Evolutionary conservation across 2,329 filamentous ascomycete species (phyloP).

Genomic region (Paracamarosporium sp.): DNA sequence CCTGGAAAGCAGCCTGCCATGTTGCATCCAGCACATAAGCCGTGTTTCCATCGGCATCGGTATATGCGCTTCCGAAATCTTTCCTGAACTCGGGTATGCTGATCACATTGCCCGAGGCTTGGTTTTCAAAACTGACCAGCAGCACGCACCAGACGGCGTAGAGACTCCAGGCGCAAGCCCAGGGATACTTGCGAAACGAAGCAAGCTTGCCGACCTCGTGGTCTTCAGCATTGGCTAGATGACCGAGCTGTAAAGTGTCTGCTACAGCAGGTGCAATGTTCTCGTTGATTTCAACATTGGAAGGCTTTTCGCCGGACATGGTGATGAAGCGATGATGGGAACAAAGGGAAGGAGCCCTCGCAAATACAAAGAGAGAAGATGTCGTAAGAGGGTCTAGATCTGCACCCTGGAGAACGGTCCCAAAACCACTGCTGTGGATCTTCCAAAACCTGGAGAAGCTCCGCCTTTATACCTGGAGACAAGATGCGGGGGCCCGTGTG

Average conservation of each 20-base stretch:
- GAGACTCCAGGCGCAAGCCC: slow-evolving; percentile 45
- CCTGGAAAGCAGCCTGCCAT: slow-evolving; percentile 56
- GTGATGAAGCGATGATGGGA: not conserved
- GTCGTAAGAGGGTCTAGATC: not conserved
- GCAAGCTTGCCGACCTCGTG: slow-evolving; percentile 31
- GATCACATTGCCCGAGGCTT: slow-evolving; percentile 51
- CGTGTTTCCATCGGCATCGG: slow-evolving; percentile 31
- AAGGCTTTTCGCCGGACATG: slow-evolving; percentile 11
- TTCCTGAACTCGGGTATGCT: slow-evolving; percentile 55
- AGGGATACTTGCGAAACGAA: slow-evolving; percentile 33
- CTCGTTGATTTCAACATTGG: slow-evolving; percentile 22
- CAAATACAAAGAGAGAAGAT: not conserved
- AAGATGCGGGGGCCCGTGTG: not conserved
- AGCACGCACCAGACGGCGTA: slow-evolving; percentile 51
- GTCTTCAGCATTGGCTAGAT: slow-evolving; percentile 27
- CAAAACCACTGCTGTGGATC: slow-evolving; percentile 1
- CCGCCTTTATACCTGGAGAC: slow-evolving; percentile 5
- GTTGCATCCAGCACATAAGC: slow-evolving; percentile 50
- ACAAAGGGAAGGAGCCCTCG: not conserved
- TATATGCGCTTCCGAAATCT: slow-evolving; percentile 50
- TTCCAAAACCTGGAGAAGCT: not conserved
- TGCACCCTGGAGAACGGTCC: not conserved
- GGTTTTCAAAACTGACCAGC: slow-evolving; percentile 52
- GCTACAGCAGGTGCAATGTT: slow-evolving; percentile 8
- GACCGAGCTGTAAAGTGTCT: slow-evolving; percentile 20